Evolutionary conservation across 163 green algal species (phyloP).

Genomic region (Chlamydomonas reinhardtii): DNA sequence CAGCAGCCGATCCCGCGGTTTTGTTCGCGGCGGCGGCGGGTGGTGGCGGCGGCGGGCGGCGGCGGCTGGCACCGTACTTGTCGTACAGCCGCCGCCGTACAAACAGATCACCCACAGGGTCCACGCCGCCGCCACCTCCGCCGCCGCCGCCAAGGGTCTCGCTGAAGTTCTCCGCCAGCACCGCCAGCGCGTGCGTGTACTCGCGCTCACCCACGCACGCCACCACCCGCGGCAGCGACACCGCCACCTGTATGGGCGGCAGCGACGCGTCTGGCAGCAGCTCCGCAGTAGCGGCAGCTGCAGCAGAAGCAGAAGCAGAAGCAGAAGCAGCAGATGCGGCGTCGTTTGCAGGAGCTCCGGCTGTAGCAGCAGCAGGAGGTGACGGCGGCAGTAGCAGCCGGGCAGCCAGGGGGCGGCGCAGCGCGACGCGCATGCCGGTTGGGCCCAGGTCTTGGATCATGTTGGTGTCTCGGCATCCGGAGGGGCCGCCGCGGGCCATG

Average conservation of each 20-base stretch:
- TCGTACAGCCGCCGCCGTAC: too few species aligned
- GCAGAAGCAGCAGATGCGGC: background rate
- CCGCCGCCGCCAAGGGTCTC: too few species aligned
- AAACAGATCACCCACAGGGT: background rate
- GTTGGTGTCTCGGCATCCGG: background rate
- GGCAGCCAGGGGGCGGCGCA: background rate
- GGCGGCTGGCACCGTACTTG: too few species aligned
- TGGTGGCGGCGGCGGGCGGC: too few species aligned
- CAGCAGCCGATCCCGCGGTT: too few species aligned
- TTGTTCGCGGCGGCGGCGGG: too few species aligned
- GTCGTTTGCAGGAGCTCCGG: too few species aligned
- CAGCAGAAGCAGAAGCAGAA: background rate
- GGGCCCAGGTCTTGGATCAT: background rate
- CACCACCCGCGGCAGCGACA: slow-evolving; percentile 73
- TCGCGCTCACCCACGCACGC: slow-evolving; percentile 75
- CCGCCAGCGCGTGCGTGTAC: slow-evolving; percentile 77
- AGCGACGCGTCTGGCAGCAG: background rate
- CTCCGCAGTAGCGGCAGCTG: too few species aligned
- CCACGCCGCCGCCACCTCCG: too few species aligned
- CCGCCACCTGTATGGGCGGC: slow-evolving; percentile 64
- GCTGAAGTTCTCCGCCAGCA: slow-evolving; percentile 76
- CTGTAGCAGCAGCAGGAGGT: background rate
- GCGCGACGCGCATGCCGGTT: background rate
- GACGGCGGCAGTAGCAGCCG: too few species aligned
- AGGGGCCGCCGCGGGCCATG: background rate